These are phyloP conservation scores for Casuarina equisetifolia DNA, from an alignment of 306 rosid genomes.

Conservation along the genomic window DNA sequence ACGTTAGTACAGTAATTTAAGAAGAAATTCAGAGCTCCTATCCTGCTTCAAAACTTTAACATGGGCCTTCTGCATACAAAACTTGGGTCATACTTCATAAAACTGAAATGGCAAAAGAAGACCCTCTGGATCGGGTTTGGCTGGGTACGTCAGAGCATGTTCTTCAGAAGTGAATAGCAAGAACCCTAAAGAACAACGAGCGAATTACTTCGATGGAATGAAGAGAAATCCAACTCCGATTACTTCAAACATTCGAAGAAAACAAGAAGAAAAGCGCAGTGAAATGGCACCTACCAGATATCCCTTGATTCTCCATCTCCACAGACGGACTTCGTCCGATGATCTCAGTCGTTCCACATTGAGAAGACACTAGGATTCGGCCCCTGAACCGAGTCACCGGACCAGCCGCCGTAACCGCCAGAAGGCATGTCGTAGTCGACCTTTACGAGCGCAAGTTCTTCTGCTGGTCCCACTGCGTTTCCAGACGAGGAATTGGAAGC, in stretches of 20 bases:
- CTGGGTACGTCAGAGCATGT: conserved; percentile 8
- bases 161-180: background rate
- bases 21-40: conserved; percentile 12
- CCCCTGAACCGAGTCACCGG: conserved; percentile 53
- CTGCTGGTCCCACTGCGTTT: conserved; percentile 37
- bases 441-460: conserved; percentile 68
- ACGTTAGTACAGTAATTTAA: background rate
- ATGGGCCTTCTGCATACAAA: conserved; percentile 36
- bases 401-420: conserved; percentile 68
- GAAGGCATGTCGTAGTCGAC: conserved; percentile 77
- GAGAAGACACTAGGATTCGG: conserved; percentile 57
- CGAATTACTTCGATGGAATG: background rate
- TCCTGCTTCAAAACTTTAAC: background rate
- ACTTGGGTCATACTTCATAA: conserved; percentile 33
- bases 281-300: conserved; percentile 21
- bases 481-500: conserved; percentile 36
- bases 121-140: conserved; percentile 14
- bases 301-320: background rate
- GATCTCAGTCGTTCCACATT: conserved; percentile 73
- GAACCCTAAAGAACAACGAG: background rate
- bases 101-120: background rate
- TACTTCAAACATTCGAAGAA: conserved; percentile 15
- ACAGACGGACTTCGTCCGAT: background rate
- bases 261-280: conserved; percentile 17
- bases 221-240: conserved; percentile 30